A percentile compares a stretch with the other conserved stretches of the same genome.
Evolutionary conservation across 306 rosid genomes (phyloP).

Genomic region (Cucurbita ficifolia): DNA sequence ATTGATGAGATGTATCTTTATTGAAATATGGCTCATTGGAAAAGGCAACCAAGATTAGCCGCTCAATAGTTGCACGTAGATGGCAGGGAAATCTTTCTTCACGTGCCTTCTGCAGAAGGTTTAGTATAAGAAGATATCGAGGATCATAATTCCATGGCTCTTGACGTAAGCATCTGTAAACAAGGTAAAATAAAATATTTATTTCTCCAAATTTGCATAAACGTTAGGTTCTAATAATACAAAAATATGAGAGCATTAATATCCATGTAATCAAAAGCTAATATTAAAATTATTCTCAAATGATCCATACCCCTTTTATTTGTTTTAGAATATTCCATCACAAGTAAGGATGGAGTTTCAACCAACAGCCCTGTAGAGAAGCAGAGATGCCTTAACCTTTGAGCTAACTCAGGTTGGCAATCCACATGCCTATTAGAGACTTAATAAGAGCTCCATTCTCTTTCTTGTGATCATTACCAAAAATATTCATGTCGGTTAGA

Average conservation of each 20-base stretch:
- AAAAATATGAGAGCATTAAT: neutral
- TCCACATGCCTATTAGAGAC: neutral
- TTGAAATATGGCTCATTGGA: conserved; percentile 30
- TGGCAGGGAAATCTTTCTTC: conserved; percentile 80
- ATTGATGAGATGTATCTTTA: conserved; percentile 26
- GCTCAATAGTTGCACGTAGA: conserved; percentile 42
- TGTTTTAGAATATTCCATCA: neutral
- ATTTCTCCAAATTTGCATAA: neutral
- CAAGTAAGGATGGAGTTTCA: neutral
- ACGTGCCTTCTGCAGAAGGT: conserved; percentile 70
- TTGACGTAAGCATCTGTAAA: conserved; percentile 58
- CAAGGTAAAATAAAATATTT: neutral
- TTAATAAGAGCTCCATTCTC: neutral
- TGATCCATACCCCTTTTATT: neutral
- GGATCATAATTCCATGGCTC: conserved; percentile 75
- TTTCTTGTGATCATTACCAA: neutral
- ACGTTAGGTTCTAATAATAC: neutral
- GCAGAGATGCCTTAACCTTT: neutral
- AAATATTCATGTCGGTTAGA: neutral
- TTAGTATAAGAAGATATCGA: conserved; percentile 70
- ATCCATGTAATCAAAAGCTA: neutral
- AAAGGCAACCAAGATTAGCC: conserved; percentile 45
- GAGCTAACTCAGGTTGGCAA: neutral
- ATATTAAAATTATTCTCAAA: neutral
- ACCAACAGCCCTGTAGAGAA: neutral